phyloP scores from a whole-genome alignment of 768 basidiomycete genomes.

The Tylopilus balloui region DNA sequence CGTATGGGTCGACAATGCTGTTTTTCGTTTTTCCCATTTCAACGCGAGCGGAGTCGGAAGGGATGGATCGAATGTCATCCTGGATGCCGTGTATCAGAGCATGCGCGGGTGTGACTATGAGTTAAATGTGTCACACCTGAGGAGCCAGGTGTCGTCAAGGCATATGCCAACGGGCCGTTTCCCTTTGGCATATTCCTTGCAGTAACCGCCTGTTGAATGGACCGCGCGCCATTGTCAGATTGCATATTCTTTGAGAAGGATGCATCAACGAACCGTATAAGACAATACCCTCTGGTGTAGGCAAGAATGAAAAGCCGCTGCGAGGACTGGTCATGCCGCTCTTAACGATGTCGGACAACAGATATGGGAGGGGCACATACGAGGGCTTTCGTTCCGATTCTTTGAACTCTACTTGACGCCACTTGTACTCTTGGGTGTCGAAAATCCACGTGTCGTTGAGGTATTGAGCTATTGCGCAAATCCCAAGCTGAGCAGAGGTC shows the following conservation, averaged over 20 bases:
- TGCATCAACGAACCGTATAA: slow-evolving; percentile 54
- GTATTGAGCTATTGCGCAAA: slow-evolving; percentile 59
- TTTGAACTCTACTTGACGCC: slow-evolving; percentile 72
- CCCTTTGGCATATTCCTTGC: slow-evolving; percentile 84
- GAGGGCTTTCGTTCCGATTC: slow-evolving; percentile 71
- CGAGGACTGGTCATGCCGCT: slow-evolving; percentile 45
- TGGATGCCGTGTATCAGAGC: slow-evolving; percentile 9
- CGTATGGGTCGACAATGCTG: slow-evolving; percentile 49
- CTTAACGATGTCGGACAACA: not conserved
- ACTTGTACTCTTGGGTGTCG: slow-evolving; percentile 81
- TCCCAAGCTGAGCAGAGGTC: not conserved
- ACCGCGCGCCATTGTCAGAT: not conserved
- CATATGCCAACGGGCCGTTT: slow-evolving; percentile 83
- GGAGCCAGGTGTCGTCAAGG: slow-evolving; percentile 86
- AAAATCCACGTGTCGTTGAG: slow-evolving; percentile 83
- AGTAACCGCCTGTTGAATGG: slow-evolving; percentile 70
- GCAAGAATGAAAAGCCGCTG: slow-evolving; percentile 82
- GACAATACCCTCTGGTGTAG: slow-evolving; percentile 72
- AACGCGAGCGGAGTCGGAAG: slow-evolving; percentile 38
- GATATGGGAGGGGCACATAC: slow-evolving; percentile 36
- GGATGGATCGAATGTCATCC: slow-evolving; percentile 30
- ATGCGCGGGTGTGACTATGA: not conserved
- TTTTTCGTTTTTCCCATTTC: slow-evolving; percentile 88
- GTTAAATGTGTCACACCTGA: slow-evolving; percentile 46
- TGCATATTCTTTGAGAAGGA: not conserved